Conservation (phyloP, 306 rosid genomes). For the Neltuma alba region DNA sequence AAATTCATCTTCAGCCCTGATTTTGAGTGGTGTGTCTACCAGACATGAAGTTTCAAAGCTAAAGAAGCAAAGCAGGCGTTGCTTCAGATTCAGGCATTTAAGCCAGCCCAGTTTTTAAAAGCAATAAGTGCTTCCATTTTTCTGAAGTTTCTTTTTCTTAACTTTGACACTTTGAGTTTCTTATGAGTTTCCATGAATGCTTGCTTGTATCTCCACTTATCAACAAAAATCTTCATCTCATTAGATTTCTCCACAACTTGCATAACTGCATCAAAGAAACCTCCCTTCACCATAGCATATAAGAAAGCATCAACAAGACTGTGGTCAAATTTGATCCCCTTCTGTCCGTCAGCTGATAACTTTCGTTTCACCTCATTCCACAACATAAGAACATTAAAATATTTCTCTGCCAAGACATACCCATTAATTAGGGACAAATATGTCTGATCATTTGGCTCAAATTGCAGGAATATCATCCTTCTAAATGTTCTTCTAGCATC, state of each 20-base stretch:
- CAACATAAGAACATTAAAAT: constrained; percentile 79
- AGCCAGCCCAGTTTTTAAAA: constrained; percentile 98
- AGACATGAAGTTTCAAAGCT: constrained; percentile 26
- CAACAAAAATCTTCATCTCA: constrained; percentile 89
- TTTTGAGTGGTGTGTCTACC: constrained; percentile 20
- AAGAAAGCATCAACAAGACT: constrained; percentile 86
- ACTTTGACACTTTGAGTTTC: constrained; percentile 76
- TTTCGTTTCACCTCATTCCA: constrained; percentile 92
- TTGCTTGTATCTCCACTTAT: constrained; percentile 97
- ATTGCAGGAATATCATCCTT: constrained; percentile 87
- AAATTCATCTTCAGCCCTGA: constrained; percentile 30
- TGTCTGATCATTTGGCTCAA: constrained; percentile 87
- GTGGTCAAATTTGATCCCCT: constrained; percentile 68
- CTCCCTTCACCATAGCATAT: constrained; percentile 92
- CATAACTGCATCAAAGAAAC: constrained; percentile 95
- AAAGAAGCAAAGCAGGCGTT: constrained; percentile 16
- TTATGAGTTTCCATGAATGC: constrained; percentile 96
- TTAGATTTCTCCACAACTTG: constrained; percentile 89
- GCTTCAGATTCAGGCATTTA: constrained; percentile 55
- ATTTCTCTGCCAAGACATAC: constrained; percentile 74
- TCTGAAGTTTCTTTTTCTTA: constrained; percentile 71
- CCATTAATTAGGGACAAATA: constrained; percentile 85
- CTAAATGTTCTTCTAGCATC: constrained; percentile 95
- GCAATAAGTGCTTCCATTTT: constrained; percentile 90
- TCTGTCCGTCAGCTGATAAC: constrained; percentile 59